Base-by-base conservation (phyloP, 768 basidiomycete genomes). In the Rhodotorula toruloides region DNA sequence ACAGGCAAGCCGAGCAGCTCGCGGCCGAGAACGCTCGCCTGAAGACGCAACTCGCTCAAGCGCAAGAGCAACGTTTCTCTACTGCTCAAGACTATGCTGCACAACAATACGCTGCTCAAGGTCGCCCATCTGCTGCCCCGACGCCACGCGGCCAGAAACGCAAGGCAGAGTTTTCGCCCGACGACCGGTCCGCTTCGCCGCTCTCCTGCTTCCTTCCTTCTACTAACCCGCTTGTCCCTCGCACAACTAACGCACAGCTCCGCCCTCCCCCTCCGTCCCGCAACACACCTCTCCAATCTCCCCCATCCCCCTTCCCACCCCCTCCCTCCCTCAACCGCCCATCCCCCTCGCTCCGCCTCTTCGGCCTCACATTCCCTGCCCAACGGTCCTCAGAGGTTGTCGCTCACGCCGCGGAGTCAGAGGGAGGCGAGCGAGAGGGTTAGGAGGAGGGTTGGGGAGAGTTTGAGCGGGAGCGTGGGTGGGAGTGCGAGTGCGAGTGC, bases 1-100 rank as follows among this genome's bases (percentile, higher is more conserved):
- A 36, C 54, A 66, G 65, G 14, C 58, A 43, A 14, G 27, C 56
- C 54, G 54, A 50, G 2, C 54, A 52, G 11, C 59, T 66, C 36
- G 8, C 39, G 11, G 14, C 32, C 34, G 59, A 66, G n/a, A 66
- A 66, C 37, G 54, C 53, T 1, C 12, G 37, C 1, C 40, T 66
- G 2, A 58, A 54, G 17, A n/a, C 47, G 0, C 54, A 66, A 32
- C 54, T 66, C 31, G 58, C 25, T 8, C 1, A 9, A 17, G 13
- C 10, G 14, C 22, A 32, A 25, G 34, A 37, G 52, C 36, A 6
- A 29, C 47, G 9, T 11, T 32, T 11, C 36, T 14, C 36, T 16
- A 13, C 32, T 14, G 40, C 55, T 16, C 22, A 19, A 1, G 13
- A 48, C 9, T 3, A 17, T 54, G 3, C 11, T 10, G 25, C 27